A percentile compares a stretch with the other conserved stretches of the same genome.
Conservation (phyloP, 139 green algal species). For the Limnomonas spitsbergensis region DNA sequence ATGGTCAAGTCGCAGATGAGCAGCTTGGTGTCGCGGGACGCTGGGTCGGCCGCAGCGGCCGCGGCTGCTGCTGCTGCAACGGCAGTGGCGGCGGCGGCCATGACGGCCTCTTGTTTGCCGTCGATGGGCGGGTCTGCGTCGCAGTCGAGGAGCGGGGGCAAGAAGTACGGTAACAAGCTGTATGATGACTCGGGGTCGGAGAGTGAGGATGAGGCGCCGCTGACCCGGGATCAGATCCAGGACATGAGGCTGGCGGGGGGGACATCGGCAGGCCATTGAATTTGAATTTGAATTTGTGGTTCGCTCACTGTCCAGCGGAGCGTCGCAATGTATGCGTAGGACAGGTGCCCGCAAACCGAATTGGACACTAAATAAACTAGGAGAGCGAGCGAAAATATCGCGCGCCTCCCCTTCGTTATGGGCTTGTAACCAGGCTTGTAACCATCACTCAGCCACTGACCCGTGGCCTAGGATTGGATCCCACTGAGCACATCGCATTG, state of each 20-base stretch:
- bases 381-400: too few species aligned
- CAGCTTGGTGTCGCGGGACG: neutral
- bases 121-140: neutral
- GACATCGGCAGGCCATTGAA: too few species aligned
- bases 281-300: too few species aligned
- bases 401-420: too few species aligned
- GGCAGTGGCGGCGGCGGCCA: neutral
- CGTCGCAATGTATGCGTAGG: too few species aligned
- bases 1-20: constrained; percentile 5
- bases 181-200: constrained; percentile 23
- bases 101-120: neutral
- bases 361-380: too few species aligned
- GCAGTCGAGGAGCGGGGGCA: neutral
- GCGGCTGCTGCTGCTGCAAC: neutral
- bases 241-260: neutral
- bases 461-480: too few species aligned
- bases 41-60: neutral
- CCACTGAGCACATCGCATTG: too few species aligned
- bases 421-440: too few species aligned
- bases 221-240: constrained; percentile 42
- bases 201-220: constrained; percentile 30
- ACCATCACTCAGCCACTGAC: too few species aligned
- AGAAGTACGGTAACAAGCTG: constrained; percentile 17
- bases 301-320: too few species aligned
- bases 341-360: too few species aligned